A percentile compares a stretch with the other conserved stretches of the same genome.
These are phyloP conservation scores for Colletotrichum ledebouriae DNA, from an alignment of 2,329 filamentous ascomycete species.

Conservation along the genomic window DNA sequence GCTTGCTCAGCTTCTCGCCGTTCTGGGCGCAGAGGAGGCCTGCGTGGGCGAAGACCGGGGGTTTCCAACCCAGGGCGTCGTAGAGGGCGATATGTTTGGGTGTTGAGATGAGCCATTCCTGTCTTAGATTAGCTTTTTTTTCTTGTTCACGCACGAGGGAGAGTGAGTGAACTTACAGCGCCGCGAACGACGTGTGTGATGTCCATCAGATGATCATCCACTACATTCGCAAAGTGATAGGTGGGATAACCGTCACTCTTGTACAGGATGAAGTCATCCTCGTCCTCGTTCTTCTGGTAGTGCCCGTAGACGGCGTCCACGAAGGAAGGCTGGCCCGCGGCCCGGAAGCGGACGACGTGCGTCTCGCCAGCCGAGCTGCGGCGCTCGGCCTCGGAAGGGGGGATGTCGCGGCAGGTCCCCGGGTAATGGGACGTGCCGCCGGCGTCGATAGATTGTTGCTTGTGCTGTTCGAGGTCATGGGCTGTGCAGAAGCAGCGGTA, in stretches of 20 bases:
- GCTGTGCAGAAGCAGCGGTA: constrained; percentile 94
- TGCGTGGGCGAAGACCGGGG: constrained; percentile 84
- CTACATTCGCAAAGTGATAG: constrained; percentile 96
- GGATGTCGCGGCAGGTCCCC: constrained; percentile 78
- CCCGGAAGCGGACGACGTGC: constrained; percentile 83
- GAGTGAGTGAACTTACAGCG: constrained; percentile 63
- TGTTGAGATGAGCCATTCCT: constrained; percentile 97
- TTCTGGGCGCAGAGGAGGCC: constrained; percentile 78
- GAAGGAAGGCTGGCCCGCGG: constrained; percentile 69
- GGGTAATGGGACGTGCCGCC: constrained; percentile 63
- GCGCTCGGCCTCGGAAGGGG: constrained; percentile 76
- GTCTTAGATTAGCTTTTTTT: neutral
- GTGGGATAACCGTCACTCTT: constrained; percentile 95
- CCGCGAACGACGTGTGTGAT: constrained; percentile 97
- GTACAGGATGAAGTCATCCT: constrained; percentile 89
- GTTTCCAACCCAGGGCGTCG: constrained; percentile 79
- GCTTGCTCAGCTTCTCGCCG: constrained; percentile 88
- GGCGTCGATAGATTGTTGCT: constrained; percentile 69
- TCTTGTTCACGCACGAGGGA: neutral
- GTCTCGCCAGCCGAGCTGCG: constrained; percentile 77
- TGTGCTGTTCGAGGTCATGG: constrained; percentile 77
- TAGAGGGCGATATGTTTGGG: constrained; percentile 81
- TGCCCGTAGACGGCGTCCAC: constrained; percentile 84
- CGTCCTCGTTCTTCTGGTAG: constrained; percentile 66
- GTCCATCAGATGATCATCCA: constrained; percentile 95